A percentile compares a stretch with the other conserved stretches of the same genome.
phyloP scores from a whole-genome alignment of 805 yeast genomes.

The Debaryomyces castellii region DNA sequence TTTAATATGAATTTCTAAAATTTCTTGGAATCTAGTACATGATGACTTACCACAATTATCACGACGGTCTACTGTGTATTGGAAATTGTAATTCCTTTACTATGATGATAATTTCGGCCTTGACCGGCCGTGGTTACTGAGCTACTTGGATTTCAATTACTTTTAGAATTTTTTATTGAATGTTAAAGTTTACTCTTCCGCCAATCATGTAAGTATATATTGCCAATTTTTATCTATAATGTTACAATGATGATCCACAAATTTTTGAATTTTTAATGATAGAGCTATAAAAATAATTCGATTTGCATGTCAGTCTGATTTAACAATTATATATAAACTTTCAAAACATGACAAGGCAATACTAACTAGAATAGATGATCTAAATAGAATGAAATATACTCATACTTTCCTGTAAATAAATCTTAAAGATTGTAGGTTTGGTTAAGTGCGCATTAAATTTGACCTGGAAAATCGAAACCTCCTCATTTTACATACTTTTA shows the following conservation, averaged over 20 bases:
- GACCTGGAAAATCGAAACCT: too few species aligned
- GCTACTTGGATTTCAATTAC: constrained; percentile 8
- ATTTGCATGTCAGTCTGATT: constrained; percentile 46
- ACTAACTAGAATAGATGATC: not conserved
- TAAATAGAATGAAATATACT: not conserved
- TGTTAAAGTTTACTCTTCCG: not conserved
- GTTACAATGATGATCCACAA: constrained; percentile 16
- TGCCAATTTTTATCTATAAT: not conserved
- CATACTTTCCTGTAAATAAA: not conserved
- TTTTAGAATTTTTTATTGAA: constrained; percentile 5
- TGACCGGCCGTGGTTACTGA: constrained; percentile 56
- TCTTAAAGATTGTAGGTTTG: not conserved
- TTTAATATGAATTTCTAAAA: constrained; percentile 4
- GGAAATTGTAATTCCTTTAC: constrained; percentile 45
- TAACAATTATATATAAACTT: not conserved
- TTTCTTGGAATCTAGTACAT: constrained; percentile 25
- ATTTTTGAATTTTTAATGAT: constrained; percentile 16
- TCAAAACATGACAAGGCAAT: not conserved
- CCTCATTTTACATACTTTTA: too few species aligned
- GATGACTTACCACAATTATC: constrained; percentile 49
- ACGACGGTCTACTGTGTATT: constrained; percentile 54
- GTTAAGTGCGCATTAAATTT: not conserved
- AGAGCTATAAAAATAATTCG: constrained; percentile 26
- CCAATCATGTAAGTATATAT: not conserved
- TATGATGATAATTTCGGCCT: constrained; percentile 47